phyloP scores from a whole-genome alignment of 1,284 basidiomycete genomes.

The Moesziomyces sp. region DNA sequence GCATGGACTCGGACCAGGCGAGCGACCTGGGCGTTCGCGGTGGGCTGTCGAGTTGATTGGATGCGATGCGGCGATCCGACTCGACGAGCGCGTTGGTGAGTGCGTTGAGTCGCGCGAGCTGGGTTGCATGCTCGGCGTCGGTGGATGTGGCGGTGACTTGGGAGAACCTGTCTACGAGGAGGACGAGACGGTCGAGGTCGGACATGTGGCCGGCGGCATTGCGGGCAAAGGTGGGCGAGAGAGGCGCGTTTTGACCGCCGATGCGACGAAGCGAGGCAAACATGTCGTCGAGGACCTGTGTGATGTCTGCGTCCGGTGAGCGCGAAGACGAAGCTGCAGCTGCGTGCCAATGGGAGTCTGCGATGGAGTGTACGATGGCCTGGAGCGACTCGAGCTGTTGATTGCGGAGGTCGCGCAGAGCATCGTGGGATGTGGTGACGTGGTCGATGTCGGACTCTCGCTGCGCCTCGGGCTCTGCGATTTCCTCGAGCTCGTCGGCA shows the following conservation, averaged over 20 bases:
- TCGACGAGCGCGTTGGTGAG: constrained; percentile 14
- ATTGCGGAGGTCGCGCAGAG: constrained; percentile 26
- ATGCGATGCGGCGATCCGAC: constrained; percentile 23
- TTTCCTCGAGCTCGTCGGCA: constrained; percentile 36
- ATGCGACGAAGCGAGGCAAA: constrained; percentile 38
- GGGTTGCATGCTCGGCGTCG: constrained; percentile 6
- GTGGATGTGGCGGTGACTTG: constrained; percentile 1
- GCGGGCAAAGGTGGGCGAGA: constrained; percentile 31
- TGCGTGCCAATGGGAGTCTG: constrained; percentile 20
- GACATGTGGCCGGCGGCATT: constrained; percentile 11
- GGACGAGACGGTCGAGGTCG: constrained; percentile 29
- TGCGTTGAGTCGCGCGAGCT: constrained; percentile 20
- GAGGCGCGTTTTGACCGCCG: constrained; percentile 27
- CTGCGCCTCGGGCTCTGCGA: constrained; percentile 20
- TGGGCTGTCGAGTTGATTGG: constrained; percentile 18
- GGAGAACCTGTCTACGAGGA: constrained; percentile 32
- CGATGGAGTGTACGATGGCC: constrained; percentile 30
- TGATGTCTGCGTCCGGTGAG: constrained; percentile 9
- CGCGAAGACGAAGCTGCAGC: neutral
- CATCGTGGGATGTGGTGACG: constrained; percentile 10
- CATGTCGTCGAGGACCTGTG: constrained; percentile 38
- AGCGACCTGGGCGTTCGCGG: constrained; percentile 25
- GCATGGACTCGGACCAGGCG: constrained; percentile 7
- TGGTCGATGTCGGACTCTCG: constrained; percentile 13
- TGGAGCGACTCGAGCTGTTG: constrained; percentile 36